Conservation (phyloP, 2,329 filamentous ascomycete genomes). For the Penicillium sp. region DNA sequence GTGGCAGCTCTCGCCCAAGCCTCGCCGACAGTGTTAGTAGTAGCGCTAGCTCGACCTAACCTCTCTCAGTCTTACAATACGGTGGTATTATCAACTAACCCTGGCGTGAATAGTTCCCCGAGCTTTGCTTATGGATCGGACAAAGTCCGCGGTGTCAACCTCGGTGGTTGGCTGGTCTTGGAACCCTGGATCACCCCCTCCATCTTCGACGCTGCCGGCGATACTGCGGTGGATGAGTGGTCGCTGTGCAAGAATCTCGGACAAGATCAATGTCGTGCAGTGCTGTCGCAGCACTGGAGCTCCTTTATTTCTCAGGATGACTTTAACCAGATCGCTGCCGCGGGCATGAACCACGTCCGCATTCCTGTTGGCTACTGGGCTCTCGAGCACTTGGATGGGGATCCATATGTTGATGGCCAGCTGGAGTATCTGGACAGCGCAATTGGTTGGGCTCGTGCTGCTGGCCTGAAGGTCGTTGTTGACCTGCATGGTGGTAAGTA, state of each 20-base stretch:
- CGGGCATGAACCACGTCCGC: slow-evolving; percentile 61
- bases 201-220: slow-evolving; percentile 53
- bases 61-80: too few species aligned
- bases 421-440: slow-evolving; percentile 57
- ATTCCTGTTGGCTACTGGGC: slow-evolving; percentile 69
- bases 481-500: slow-evolving; percentile 64
- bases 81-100: background rate
- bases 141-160: slow-evolving; percentile 63
- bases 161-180: slow-evolving; percentile 63
- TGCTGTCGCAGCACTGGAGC: slow-evolving; percentile 57
- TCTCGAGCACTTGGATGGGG: slow-evolving; percentile 51
- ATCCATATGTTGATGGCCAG: slow-evolving; percentile 63
- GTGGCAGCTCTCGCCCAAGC: slow-evolving; percentile 25
- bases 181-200: slow-evolving; percentile 65
- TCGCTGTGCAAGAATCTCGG: slow-evolving; percentile 52
- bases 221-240: slow-evolving; percentile 57
- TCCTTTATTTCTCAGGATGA: slow-evolving; percentile 57
- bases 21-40: slow-evolving; percentile 23
- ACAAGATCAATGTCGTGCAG: slow-evolving; percentile 46
- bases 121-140: slow-evolving; percentile 53
- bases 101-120: slow-evolving; percentile 21
- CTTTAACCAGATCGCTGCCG: slow-evolving; percentile 54
- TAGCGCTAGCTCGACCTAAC: too few species aligned
- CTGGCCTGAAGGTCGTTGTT: slow-evolving; percentile 63
- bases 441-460: slow-evolving; percentile 56